Base-by-base conservation (phyloP, 768 basidiomycete genomes). In the Mycena leptocephala region DNA sequence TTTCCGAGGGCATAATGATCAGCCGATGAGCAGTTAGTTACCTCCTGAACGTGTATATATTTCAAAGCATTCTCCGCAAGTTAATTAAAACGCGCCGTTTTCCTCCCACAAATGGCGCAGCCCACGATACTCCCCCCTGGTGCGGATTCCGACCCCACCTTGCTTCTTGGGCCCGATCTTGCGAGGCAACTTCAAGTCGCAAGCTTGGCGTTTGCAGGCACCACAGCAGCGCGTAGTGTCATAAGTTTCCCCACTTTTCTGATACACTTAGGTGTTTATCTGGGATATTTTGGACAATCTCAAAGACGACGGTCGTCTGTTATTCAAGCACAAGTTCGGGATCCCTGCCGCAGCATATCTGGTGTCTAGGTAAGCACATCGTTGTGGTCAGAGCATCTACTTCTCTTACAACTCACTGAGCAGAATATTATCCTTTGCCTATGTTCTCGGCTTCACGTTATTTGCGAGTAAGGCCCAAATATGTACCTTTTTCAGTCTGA, bases 231-330 rank as follows among this genome's bases (percentile, higher is more conserved):
- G 46, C 55, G 68, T 51, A 22, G n/a, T 16, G 18, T 11, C 33
- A 4, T 46, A 6, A 11, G 11, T 32, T 24, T 18, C 35, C 3
- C 6, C 5, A n/a, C 16, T 5, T 16, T 48, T 1, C 39, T n/a
- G n/a, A 22, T 3, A 18, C 20, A 26, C 11, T 41, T 58, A 84
- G 82, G 73, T 80, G 28, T 68, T 82, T 16, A 67, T 82, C 8
- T 85, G 84, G 84, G 84, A 85, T 61, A 73, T 84, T 30, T 35
- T 83, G 26, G 35, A 72, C 28, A 81, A 83, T 63, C 22, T 83
- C 11, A 20, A 51, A 8, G 64, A 67, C 5, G 82, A 84, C 61
- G 81, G 77, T 24, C 71, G 71, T 61, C 66, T 84, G 10, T 58
- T 84, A 0, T 74, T 75, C 41, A 68, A 74, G 46, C 56, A 71